Percentiles rank a stretch among this genome's conserved stretches.
These are phyloP conservation scores for Xanthoceras sorbifolium DNA, from an alignment of 345 rosid species.

Conservation along the genomic window DNA sequence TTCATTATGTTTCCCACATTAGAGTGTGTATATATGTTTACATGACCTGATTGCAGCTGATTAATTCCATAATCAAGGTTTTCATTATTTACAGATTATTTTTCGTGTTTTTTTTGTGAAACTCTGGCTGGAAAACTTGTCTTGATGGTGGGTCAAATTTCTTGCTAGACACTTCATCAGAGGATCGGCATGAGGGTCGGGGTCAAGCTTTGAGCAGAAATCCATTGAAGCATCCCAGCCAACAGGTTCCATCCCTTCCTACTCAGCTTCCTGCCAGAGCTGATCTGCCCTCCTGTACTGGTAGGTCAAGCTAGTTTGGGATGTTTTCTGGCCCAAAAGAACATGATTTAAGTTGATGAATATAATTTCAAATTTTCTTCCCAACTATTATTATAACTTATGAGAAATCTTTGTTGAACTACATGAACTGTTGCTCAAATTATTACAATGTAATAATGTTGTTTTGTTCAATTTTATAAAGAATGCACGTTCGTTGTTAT, in stretches of 20 bases:
- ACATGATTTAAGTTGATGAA: not conserved
- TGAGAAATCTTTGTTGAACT: not conserved
- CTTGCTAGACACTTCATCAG: constrained; percentile 52
- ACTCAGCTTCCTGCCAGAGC: constrained; percentile 87
- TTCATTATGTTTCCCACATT: not conserved
- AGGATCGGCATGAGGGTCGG: constrained; percentile 55
- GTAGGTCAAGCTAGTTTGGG: constrained; percentile 32
- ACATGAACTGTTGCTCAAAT: not conserved
- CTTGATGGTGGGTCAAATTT: constrained; percentile 19
- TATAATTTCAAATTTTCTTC: not conserved
- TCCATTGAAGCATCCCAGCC: constrained; percentile 53
- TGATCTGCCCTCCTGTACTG: constrained; percentile 89
- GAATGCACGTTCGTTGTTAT: no score
- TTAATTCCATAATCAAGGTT: not conserved
- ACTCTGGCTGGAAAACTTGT: not conserved
- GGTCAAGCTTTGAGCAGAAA: constrained; percentile 47
- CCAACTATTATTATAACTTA: not conserved
- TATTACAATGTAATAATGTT: not conserved
- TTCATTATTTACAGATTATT: not conserved
- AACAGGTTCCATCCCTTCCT: constrained; percentile 61
- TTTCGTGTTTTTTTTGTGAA: constrained; percentile 13
- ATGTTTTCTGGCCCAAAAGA: not conserved
- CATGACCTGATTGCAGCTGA: not conserved
- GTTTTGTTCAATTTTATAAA: not conserved
- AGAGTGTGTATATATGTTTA: not conserved